A percentile compares a stretch with the other conserved stretches of the same genome.
These are phyloP conservation scores for Phytophthora ramorum DNA, from an alignment of 352 stramenopile species.

Conservation along the genomic window DNA sequence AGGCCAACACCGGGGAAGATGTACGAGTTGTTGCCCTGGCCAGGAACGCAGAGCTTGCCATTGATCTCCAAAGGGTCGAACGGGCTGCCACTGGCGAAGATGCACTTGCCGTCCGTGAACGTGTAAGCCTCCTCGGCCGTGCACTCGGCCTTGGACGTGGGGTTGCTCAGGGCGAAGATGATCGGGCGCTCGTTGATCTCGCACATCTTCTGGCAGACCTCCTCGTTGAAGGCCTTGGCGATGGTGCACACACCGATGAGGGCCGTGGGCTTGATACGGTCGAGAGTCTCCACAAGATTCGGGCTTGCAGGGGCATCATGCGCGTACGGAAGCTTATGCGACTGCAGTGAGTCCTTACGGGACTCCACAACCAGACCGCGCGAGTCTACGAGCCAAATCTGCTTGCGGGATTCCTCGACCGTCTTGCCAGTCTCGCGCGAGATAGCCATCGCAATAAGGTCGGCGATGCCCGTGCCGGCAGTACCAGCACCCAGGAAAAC, in stretches of 20 bases:
- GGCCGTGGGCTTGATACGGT: constrained; percentile 92
- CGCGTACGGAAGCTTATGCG: constrained; percentile 92
- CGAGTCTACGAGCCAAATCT: constrained; percentile 94
- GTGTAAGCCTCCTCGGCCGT: constrained; percentile 96
- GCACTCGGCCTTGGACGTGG: constrained; percentile 96
- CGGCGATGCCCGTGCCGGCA: constrained; percentile 95
- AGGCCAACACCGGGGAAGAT: constrained; percentile 97
- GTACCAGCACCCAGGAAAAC: constrained; percentile 95
- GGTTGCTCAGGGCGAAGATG: constrained; percentile 98
- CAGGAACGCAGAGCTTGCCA: constrained; percentile 83
- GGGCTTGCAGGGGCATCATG: constrained; percentile 76
- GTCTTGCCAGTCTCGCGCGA: constrained; percentile 88
- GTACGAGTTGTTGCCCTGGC: constrained; percentile 97
- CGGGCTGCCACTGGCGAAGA: constrained; percentile 96
- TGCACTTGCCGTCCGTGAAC: constrained; percentile 95
- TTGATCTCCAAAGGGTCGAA: constrained; percentile 95
- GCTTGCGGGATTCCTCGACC: constrained; percentile 88
- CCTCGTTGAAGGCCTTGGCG: constrained; percentile 89
- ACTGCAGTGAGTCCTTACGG: constrained; percentile 79
- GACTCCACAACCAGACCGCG: constrained; percentile 87
- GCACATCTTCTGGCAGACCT: constrained; percentile 91
- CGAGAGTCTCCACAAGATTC: constrained; percentile 78
- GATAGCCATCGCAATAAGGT: constrained; percentile 93
- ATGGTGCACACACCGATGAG: constrained; percentile 96
- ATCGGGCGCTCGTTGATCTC: constrained; percentile 91